phyloP scores from a whole-genome alignment of 2,329 filamentous ascomycete genomes.

The Xylaria sp. region DNA sequence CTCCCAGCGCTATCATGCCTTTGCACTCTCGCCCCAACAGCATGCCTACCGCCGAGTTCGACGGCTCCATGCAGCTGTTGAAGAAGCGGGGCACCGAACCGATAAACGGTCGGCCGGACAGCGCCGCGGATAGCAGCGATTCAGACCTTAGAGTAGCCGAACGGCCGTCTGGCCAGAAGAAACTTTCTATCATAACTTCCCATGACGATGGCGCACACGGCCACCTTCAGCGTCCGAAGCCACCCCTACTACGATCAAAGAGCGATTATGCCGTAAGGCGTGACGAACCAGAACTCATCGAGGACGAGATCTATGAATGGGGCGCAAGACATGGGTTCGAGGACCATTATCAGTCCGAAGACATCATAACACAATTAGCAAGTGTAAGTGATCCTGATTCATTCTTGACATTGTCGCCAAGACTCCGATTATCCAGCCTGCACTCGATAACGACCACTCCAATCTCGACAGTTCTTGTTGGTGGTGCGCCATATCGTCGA shows the following conservation, averaged over 20 bases:
- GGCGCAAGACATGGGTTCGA: constrained; percentile 87
- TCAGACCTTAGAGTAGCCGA: constrained; percentile 57
- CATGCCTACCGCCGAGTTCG: constrained; percentile 15
- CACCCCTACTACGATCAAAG: constrained; percentile 65
- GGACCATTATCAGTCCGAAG: constrained; percentile 88
- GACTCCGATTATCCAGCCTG: constrained; percentile 4
- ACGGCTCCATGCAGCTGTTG: constrained; percentile 29
- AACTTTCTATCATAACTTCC: constrained; percentile 43
- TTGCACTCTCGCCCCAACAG: constrained; percentile 39
- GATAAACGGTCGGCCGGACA: constrained; percentile 38
- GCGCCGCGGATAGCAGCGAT: constrained; percentile 43
- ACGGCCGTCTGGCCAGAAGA: constrained; percentile 56
- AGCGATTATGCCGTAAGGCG: constrained; percentile 62
- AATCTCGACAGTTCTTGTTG: not conserved
- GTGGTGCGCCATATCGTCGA: not conserved
- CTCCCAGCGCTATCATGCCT: constrained; percentile 37
- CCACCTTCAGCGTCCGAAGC: constrained; percentile 57
- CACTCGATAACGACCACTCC: not conserved
- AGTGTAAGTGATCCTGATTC: constrained; percentile 66
- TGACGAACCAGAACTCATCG: constrained; percentile 54
- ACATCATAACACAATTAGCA: constrained; percentile 85
- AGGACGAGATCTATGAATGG: constrained; percentile 63
- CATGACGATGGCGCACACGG: constrained; percentile 50
- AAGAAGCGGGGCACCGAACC: constrained; percentile 31
- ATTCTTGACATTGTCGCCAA: not conserved